Percentiles rank a stretch among this genome's conserved stretches.
phyloP scores from a whole-genome alignment of 75 land plant genomes.

The Pinus tabuliformis region DNA sequence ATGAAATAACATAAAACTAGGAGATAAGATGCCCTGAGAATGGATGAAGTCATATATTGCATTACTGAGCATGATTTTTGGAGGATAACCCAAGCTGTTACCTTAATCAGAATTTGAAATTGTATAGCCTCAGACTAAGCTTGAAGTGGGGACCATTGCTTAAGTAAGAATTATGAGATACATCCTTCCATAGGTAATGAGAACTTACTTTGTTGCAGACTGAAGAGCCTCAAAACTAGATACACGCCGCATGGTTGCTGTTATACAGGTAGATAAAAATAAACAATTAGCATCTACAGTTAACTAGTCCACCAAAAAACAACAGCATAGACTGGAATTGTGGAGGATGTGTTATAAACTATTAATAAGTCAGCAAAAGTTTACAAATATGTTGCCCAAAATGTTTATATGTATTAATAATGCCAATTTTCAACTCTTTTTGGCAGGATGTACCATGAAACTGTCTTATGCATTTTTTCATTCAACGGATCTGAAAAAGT shows the following conservation, averaged over 20 bases:
- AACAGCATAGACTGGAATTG: neutral
- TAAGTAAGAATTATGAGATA: neutral
- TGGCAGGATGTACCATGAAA: neutral
- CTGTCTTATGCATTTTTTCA: neutral
- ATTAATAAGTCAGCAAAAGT: neutral
- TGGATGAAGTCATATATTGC: neutral
- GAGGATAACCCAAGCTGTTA: neutral
- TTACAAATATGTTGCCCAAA: neutral
- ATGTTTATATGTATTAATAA: neutral
- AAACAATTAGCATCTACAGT: neutral
- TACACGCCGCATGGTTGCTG: conserved; percentile 76
- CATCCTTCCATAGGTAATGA: neutral
- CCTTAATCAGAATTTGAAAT: neutral
- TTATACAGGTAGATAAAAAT: conserved; percentile 9
- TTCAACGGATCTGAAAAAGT: neutral
- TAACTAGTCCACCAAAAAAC: neutral
- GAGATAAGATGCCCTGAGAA: neutral
- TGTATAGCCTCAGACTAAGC: neutral
- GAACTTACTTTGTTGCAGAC: conserved; percentile 69
- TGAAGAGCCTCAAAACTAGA: conserved; percentile 95
- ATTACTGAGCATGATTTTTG: neutral
- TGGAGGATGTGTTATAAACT: neutral
- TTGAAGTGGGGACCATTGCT: neutral
- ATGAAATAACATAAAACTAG: neutral
- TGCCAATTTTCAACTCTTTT: neutral